A percentile compares a stretch with the other conserved stretches of the same genome.
These are phyloP conservation scores for Penicillium malachiteum DNA, from an alignment of 495 filamentous ascomycete species.

Conservation along the genomic window DNA sequence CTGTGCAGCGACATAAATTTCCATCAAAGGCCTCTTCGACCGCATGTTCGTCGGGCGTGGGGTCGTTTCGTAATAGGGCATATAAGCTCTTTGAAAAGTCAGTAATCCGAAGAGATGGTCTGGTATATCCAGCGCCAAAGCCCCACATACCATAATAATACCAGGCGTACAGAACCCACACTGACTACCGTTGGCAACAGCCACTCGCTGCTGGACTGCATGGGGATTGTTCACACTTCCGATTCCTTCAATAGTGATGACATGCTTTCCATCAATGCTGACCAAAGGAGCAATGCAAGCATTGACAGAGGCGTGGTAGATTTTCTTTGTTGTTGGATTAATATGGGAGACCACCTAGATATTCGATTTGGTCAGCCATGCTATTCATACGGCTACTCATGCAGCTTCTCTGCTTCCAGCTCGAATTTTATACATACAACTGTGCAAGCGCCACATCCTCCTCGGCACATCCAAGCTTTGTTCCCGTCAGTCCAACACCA, in stretches of 20 bases:
- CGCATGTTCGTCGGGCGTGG: conserved; percentile 27
- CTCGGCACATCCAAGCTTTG: conserved; percentile 80
- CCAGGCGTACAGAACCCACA: conserved; percentile 93
- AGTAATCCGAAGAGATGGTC: neutral
- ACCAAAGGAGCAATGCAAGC: conserved; percentile 91
- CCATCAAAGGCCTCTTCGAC: conserved; percentile 60
- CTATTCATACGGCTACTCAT: neutral
- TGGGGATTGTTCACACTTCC: conserved; percentile 85
- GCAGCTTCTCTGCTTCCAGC: neutral
- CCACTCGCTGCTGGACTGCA: conserved; percentile 88
- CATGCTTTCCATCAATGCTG: conserved; percentile 95
- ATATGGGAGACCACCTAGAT: conserved; percentile 77
- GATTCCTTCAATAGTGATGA: conserved; percentile 98
- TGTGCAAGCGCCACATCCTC: conserved; percentile 95
- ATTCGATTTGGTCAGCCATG: conserved; percentile 1
- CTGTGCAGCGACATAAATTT: conserved; percentile 93
- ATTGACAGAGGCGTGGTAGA: conserved; percentile 92
- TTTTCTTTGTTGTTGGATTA: conserved; percentile 84
- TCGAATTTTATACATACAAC: conserved; percentile 58
- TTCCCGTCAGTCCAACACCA: conserved; percentile 81
- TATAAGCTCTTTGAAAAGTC: conserved; percentile 25
- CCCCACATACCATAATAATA: conserved; percentile 76
- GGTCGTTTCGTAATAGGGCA: conserved; percentile 69
- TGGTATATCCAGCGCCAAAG: too few species aligned
- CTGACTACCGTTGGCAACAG: conserved; percentile 59